Base-by-base conservation (phyloP, 2,329 filamentous ascomycete genomes). In the Didymella pinodella region DNA sequence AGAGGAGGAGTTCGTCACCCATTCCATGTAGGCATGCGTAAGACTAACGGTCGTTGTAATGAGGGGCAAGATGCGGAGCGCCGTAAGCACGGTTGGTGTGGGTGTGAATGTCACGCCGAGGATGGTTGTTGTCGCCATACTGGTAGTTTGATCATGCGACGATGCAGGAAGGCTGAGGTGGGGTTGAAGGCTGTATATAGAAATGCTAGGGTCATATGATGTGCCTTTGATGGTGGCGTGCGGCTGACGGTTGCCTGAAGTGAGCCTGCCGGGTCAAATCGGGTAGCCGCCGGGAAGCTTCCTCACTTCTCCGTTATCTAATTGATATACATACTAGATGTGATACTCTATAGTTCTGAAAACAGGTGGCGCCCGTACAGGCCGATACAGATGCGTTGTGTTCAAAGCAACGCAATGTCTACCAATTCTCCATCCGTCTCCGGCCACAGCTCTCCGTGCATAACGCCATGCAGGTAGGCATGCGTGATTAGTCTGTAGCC, bases 11-110 rank as follows among this genome's bases (percentile, higher is more conserved):
- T 61, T 68, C 7, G 68, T 65, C 5, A 71, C 26, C 44, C 51
- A 62, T 52, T 73, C 69, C 63, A 68, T 66, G 61, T 69, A 72
- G 7, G 70, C 67, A 38, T 73, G 69, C 7, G 66, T 68, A 7
- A 73, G 59, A 36, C 62, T 65, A 22, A 64, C 68, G n/a, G 69
- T 72, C 40, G 55, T 62, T 55, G 51, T 46, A 25, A 73, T 45
- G 36, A 72, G 61, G 3, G 71, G 67, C 1, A 53, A n/a, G 44
- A 73, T 47, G 54, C 67, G 69, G 25, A 73, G 62, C n/a, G 57
- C 40, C 12, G 64, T 65, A 7, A 72, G 53, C n/a, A 51, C 26
- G 0, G 60, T 41, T 2, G 50, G 55, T 1, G 47, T 34, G 43
- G 56, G 51, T 16, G 48, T 56, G 16, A 53, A 11, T 11, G 48